Evolutionary conservation across 257 asterid species (phyloP).

Genomic region (Petunia axillaris): DNA sequence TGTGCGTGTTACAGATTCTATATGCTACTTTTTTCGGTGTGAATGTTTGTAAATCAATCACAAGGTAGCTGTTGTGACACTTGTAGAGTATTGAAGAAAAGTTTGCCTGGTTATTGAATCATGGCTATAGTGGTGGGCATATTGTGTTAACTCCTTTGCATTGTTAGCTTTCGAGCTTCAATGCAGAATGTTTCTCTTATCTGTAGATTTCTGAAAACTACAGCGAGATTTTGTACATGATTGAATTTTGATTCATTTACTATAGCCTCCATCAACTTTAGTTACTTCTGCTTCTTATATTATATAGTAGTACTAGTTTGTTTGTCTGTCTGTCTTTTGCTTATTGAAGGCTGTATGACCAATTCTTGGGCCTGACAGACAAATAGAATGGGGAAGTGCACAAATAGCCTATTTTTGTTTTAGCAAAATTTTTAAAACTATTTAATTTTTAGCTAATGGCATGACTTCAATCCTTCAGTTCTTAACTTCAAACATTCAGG

Average conservation of each 20-base stretch:
- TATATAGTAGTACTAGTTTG: neutral
- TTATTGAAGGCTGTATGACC: neutral
- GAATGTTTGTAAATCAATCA: constrained; percentile 1
- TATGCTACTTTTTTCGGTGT: neutral
- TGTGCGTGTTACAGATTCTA: neutral
- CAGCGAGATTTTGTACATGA: neutral
- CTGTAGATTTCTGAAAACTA: neutral
- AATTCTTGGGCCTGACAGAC: neutral
- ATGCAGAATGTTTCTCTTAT: constrained; percentile 14
- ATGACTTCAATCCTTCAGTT: no score
- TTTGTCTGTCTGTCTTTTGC: neutral
- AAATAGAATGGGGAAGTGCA: no score
- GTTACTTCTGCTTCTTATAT: neutral
- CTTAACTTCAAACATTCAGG: no score
- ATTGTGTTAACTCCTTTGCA: neutral
- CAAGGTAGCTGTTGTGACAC: neutral
- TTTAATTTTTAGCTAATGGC: no score
- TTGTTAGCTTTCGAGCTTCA: neutral
- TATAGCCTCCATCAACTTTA: neutral
- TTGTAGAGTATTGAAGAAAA: neutral
- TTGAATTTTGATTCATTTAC: no score
- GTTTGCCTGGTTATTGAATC: neutral
- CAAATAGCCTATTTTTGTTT: no score
- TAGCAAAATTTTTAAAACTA: no score
- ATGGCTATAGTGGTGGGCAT: neutral